Percentiles rank a stretch among this genome's conserved stretches.
Conservation (phyloP, 2,329 filamentous ascomycete species). For the Chaetomium strumarium region DNA sequence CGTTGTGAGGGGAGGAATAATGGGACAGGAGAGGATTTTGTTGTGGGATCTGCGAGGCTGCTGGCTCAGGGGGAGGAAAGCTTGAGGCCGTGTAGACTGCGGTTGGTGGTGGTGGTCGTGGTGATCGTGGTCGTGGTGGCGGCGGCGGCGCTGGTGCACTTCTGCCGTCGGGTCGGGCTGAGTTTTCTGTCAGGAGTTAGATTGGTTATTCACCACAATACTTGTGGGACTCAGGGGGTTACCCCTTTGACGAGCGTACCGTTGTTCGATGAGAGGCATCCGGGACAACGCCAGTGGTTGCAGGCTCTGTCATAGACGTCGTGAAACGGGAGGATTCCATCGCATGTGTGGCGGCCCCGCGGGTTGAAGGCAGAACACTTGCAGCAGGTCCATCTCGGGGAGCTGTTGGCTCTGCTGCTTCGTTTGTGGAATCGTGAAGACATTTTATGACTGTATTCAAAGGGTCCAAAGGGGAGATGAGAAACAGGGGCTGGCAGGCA, state of each 20-base stretch:
- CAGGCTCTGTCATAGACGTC: background rate
- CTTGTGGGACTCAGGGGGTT: too few species aligned
- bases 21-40: background rate
- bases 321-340: background rate
- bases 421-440: background rate
- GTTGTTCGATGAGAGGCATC: background rate
- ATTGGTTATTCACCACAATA: too few species aligned
- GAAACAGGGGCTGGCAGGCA: too few species aligned
- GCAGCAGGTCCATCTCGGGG: conserved; percentile 2
- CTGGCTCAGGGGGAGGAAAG: too few species aligned
- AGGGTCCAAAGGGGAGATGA: too few species aligned
- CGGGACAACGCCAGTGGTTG: conserved; percentile 6
- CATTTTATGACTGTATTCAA: background rate
- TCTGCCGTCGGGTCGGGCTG: too few species aligned
- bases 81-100: background rate
- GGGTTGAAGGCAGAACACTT: background rate
- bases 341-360: background rate
- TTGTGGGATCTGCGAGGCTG: background rate
- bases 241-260: background rate
- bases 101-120: too few species aligned
- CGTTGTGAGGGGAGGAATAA: background rate
- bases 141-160: too few species aligned
- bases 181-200: too few species aligned
- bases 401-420: background rate
- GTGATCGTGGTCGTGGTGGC: too few species aligned